A percentile compares a stretch with the other conserved stretches of the same genome.
These are phyloP conservation scores for Nemania sp. DNA, from an alignment of 2,329 filamentous ascomycete genomes.

Conservation along the genomic window DNA sequence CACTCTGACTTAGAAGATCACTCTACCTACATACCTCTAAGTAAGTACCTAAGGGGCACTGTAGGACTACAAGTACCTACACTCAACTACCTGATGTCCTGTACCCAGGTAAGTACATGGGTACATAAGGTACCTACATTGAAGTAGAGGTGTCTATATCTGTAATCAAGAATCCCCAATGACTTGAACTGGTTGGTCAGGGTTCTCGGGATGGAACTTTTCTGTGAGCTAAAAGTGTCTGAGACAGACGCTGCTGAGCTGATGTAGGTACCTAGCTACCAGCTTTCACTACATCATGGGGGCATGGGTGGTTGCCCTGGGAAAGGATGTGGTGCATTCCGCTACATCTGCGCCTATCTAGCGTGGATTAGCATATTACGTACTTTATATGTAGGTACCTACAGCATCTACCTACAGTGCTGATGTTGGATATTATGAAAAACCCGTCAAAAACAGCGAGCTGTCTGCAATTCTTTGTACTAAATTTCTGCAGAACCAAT, in stretches of 20 bases:
- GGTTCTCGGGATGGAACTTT: constrained; percentile 30
- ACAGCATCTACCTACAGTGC: not conserved
- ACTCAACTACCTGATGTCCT: too few relatives aligned
- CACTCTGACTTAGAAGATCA: constrained; percentile 26
- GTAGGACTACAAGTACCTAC: constrained; percentile 6
- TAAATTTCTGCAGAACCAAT: too few relatives aligned
- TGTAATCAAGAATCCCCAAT: constrained; percentile 28
- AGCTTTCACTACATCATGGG: constrained; percentile 24
- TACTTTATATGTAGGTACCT: constrained; percentile 6
- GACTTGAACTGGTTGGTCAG: constrained; percentile 26
- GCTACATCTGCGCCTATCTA: not conserved
- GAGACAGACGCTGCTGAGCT: constrained; percentile 36
- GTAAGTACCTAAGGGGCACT: too few relatives aligned
- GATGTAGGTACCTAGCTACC: constrained; percentile 10
- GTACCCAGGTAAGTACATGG: not conserved
- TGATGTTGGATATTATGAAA: not conserved
- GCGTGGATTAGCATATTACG: not conserved
- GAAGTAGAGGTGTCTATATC: too few relatives aligned
- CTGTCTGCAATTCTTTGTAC: too few relatives aligned
- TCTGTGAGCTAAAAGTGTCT: constrained; percentile 36
- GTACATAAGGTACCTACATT: too few relatives aligned
- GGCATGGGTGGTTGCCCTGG: constrained; percentile 2
- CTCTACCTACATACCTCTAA: too few relatives aligned
- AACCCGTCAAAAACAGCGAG: too few relatives aligned
- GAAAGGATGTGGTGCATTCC: constrained; percentile 6